These are phyloP conservation scores for Chaetomium olivaceum DNA, from an alignment of 2,329 filamentous ascomycete genomes.

Conservation along the genomic window DNA sequence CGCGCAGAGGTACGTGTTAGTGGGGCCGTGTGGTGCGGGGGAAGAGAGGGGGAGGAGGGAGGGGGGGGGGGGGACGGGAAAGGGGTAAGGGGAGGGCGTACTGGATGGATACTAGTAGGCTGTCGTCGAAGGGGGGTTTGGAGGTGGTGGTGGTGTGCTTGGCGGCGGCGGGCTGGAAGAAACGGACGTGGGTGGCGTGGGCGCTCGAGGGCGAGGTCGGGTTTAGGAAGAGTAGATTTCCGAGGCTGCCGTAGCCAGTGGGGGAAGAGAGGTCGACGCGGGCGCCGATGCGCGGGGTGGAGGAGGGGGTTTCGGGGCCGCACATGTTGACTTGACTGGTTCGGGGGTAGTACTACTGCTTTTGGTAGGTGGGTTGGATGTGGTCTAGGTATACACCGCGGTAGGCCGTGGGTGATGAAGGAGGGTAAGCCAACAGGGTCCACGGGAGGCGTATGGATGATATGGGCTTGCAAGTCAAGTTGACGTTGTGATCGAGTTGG, in stretches of 20 bases:
- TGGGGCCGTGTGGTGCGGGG: neutral
- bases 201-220: constrained; percentile 26
- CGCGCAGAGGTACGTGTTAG: neutral
- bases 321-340: constrained; percentile 26
- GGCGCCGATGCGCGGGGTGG: constrained; percentile 32
- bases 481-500: neutral
- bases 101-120: constrained; percentile 33
- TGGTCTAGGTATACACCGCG: neutral
- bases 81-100: no score
- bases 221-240: constrained; percentile 34
- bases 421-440: neutral
- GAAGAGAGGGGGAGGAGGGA: neutral
- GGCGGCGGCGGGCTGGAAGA: constrained; percentile 10
- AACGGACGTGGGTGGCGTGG: constrained; percentile 32
- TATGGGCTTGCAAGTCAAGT: neutral
- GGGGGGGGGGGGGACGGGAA: neutral
- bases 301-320: constrained; percentile 28
- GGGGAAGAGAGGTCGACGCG: constrained; percentile 33
- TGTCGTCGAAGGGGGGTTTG: constrained; percentile 1
- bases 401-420: neutral
- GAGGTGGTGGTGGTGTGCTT: neutral
- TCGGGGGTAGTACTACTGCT: neutral
- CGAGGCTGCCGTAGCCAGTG: constrained; percentile 12
- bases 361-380: neutral
- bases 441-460: neutral